Conservation (phyloP, 2,329 filamentous ascomycete genomes). For the Pseudogymnoascus sp. region DNA sequence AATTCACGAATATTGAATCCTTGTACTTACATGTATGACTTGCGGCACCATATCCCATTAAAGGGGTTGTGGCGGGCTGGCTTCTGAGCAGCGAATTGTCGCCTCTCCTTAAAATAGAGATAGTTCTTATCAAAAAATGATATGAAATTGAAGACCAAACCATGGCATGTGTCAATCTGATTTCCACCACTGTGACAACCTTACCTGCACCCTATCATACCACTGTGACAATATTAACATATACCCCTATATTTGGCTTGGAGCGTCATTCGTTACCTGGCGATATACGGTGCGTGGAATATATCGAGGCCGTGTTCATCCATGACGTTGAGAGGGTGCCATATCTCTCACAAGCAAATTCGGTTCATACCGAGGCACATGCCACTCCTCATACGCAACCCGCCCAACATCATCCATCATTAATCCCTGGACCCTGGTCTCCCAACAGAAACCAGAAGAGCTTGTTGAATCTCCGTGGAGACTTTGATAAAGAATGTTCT, state of each 20-base stretch:
- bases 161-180: not conserved
- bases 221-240: not conserved
- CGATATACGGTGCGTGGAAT: not conserved
- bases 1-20: conserved; percentile 8
- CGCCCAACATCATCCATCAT: not conserved
- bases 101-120: conserved; percentile 2
- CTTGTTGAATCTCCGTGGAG: not conserved
- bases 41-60: not conserved
- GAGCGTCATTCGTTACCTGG: not conserved
- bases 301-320: not conserved
- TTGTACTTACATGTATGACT: conserved; percentile 4
- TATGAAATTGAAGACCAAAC: conserved; percentile 2
- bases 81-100: not conserved
- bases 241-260: not conserved
- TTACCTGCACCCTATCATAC: not conserved
- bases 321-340: not conserved
- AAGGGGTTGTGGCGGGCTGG: not conserved
- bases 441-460: not conserved
- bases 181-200: not conserved
- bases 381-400: not conserved
- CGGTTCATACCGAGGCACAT: not conserved
- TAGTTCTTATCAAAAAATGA: conserved; percentile 2
- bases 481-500: not conserved
- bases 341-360: conserved; percentile 3
- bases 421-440: not conserved